A percentile compares a stretch with the other conserved stretches of the same genome.
phyloP scores from a whole-genome alignment of 2,329 filamentous ascomycete genomes.

The Helotiales sp. region DNA sequence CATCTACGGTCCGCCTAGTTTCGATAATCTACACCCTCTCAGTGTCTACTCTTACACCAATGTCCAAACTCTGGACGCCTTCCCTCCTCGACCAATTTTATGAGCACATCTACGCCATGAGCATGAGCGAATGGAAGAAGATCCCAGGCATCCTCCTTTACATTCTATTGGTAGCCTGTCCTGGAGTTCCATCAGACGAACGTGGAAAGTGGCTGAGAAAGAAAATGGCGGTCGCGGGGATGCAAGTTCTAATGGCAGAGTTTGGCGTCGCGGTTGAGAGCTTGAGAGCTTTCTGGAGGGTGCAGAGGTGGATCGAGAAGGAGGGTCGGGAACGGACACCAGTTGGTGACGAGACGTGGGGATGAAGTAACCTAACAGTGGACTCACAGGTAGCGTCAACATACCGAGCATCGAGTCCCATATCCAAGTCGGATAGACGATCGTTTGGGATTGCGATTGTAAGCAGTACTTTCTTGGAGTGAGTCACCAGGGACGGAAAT shows the following conservation, averaged over 20 bases:
- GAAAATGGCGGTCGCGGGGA: slow-evolving; percentile 5
- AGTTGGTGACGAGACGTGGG: neutral
- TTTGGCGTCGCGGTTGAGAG: neutral
- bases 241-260: neutral
- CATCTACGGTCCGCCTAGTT: slow-evolving; percentile 46
- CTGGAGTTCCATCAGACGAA: neutral
- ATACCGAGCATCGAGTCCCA: too few relatives aligned
- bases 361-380: too few relatives aligned
- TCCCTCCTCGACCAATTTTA: slow-evolving; percentile 45
- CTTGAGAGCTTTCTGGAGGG: slow-evolving; percentile 7
- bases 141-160: slow-evolving; percentile 42
- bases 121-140: slow-evolving; percentile 45
- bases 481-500: too few relatives aligned
- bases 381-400: too few relatives aligned
- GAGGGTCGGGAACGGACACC: neutral
- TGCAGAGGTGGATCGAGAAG: slow-evolving; percentile 6
- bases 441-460: too few relatives aligned
- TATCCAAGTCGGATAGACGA: too few relatives aligned
- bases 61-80: slow-evolving; percentile 41
- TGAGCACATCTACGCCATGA: slow-evolving; percentile 46
- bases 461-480: too few relatives aligned
- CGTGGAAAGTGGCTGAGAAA: slow-evolving; percentile 1
- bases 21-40: slow-evolving; percentile 49
- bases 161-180: slow-evolving; percentile 4
- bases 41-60: slow-evolving; percentile 43